Base-by-base conservation (phyloP, 73 alveolate species). In the Paramecium pentaurelia region DNA sequence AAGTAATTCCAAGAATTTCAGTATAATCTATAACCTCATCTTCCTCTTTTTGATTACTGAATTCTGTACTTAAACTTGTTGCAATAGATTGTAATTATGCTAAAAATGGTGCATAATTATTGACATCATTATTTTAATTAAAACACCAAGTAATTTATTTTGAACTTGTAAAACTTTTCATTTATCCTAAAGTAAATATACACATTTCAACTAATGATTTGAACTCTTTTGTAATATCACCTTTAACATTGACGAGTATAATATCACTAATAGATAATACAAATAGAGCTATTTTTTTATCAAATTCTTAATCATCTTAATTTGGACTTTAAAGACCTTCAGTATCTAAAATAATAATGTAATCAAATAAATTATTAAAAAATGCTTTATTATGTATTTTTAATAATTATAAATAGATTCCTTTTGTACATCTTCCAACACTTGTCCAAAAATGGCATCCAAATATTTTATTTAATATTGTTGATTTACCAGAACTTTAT, bases 361-460 rank as follows among this genome's bases (percentile, higher is more conserved):
- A 64, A 64, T 64, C 84, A 64, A 64, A 64, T 64, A 8, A 64
- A 64, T 32, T 32, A 28, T 28, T 64, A 34, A 64, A 64, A 3
- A 28, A 64, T 25, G 1, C 84, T 64, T 64, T 64, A 64, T 64
- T 64, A 64, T 64, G 84, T 22, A 64, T 64, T 28, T 64, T 64
- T 64, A 64, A 34, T 16, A 64, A 64, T 64, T 64, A 27, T 34
- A 86, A 86, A 58, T 86, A 86, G 22, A 86, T 86, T 30, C 93
- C 93, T 16, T 86, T 86, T 1, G 93, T 86, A 47, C 93, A 86
- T 54, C 93, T 49, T 1, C 86, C 93, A 30, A 70, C 77, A 11
- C 86, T 58, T 0, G 93, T 86, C 42, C 77, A 70, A 58, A 86
- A 86, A 14, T 58, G 71, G 60, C 93, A 86, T 86, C 93, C 77